Base-by-base conservation (phyloP, 257 asterid species). In the Plantago major region DNA sequence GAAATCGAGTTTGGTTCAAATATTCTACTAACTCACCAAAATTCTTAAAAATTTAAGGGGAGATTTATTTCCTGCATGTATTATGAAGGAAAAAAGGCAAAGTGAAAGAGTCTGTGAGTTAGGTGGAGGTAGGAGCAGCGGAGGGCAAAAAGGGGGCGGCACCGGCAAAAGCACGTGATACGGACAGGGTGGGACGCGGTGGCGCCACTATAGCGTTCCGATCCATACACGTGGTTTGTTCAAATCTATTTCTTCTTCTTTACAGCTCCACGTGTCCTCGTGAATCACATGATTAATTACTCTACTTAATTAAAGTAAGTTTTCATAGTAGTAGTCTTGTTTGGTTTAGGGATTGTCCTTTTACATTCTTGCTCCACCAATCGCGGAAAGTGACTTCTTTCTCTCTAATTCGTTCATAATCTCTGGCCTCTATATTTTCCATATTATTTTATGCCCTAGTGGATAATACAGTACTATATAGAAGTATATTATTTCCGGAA, bases 151-250 rank as follows among this genome's bases (percentile, higher is more conserved):
- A 42, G 30, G 65, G 66, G 85, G 63, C 80, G 86, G 86, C 71
- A 82, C 82, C 89, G 78, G 57, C 71, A 77, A 38, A 69, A 65
- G 67, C 79, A 79, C 82, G 77, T 74, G 84, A 76, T 64, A 46
- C 50, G 30, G 78, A 79, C 81, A 46, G 70, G 44, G 72, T 51
- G 42, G 37, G 56, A 64, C 43, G 16, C n/a, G 62, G 58, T 61
- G 58, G 54, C 13, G 14, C 33, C 45, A 37, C 63, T 62, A 43
- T 16, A 47, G 19, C 48, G 54, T 56, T 38, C 37, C 37, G 14
- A 33, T 45, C 50, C 64, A 46, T 68, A 74, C 84, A 73, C 53
- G 73, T 79, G 83, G 66, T 62, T 54, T 28, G 33, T 58, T 17
- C 42, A 57, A 10, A 64, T 62, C 82, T 58, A 62, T 44, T 42